phyloP scores from a whole-genome alignment of 345 rosid genomes.

The Combretum micranthum region DNA sequence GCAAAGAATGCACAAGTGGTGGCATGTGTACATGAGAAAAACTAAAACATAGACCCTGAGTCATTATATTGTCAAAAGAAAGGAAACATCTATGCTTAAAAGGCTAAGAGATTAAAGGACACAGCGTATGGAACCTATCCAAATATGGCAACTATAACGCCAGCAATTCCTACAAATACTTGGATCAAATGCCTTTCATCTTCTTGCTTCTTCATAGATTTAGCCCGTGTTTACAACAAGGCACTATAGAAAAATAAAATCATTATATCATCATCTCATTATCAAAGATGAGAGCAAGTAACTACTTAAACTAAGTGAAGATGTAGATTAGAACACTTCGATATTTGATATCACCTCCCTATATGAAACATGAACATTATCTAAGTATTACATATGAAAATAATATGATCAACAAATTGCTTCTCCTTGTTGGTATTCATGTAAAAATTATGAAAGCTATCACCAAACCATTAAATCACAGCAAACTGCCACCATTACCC shows the following conservation, averaged over 20 bases:
- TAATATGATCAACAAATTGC: too few relatives aligned
- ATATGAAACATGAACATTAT: too few relatives aligned
- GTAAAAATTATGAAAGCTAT: too few relatives aligned
- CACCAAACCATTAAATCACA: too few relatives aligned
- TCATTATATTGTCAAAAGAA: background rate
- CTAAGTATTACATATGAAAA: too few relatives aligned
- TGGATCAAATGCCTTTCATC: conserved; percentile 55
- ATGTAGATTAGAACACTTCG: too few relatives aligned
- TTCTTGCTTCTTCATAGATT: conserved; percentile 68
- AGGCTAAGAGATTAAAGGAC: background rate
- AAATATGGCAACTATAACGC: conserved; percentile 56
- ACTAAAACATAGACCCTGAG: conserved; percentile 19
- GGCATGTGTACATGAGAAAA: conserved; percentile 69
- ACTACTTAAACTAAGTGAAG: too few relatives aligned
- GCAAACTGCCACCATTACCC: too few relatives aligned
- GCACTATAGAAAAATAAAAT: conserved; percentile 37
- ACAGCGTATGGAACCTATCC: conserved; percentile 29
- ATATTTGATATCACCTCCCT: too few relatives aligned
- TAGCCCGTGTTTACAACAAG: conserved; percentile 59
- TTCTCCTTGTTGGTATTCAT: too few relatives aligned
- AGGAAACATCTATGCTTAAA: background rate
- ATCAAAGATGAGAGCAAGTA: conserved; percentile 5
- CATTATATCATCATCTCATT: too few relatives aligned
- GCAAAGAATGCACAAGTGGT: conserved; percentile 64
- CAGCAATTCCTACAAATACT: conserved; percentile 50